A percentile compares a stretch with the other conserved stretches of the same genome.
Conservation (phyloP, 139 green algal genomes). For the Pleodorina starrii region DNA sequence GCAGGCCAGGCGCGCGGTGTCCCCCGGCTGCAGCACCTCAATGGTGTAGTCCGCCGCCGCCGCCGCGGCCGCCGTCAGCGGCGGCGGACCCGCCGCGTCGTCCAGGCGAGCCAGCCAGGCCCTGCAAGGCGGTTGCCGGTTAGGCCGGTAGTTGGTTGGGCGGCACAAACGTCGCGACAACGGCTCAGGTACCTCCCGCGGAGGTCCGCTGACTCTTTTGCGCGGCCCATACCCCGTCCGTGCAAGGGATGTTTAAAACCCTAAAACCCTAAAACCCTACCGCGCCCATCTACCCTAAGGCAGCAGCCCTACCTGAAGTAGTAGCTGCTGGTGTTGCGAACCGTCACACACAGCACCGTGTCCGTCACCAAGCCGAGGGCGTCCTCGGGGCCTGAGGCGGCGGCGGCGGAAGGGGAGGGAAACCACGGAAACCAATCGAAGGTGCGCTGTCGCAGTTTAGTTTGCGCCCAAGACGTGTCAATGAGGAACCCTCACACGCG, state of each 20-base stretch:
- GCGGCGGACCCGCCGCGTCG: background rate
- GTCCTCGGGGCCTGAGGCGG: background rate
- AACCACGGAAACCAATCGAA: background rate
- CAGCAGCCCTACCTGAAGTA: slow-evolving; percentile 47
- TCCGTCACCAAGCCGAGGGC: slow-evolving; percentile 24
- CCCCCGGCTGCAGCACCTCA: slow-evolving; percentile 46
- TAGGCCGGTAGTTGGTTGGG: background rate
- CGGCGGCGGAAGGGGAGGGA: background rate
- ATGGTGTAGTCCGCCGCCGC: background rate
- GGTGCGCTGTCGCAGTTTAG: no score
- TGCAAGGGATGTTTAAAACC: no score
- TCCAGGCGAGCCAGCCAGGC: slow-evolving; percentile 47
- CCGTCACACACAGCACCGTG: slow-evolving; percentile 32
- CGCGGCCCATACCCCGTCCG: no score
- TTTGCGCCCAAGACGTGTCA: no score
- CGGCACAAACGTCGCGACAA: background rate
- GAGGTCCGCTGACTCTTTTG: no score
- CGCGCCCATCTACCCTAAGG: no score
- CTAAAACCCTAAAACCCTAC: no score
- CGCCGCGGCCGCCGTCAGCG: slow-evolving; percentile 19
- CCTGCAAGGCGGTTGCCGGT: background rate
- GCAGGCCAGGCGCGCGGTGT: slow-evolving; percentile 29
- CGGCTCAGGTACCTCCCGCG: no score
- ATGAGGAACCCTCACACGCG: no score
- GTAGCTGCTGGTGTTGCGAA: slow-evolving; percentile 39